phyloP scores from a whole-genome alignment of 1,284 basidiomycete species.

The Cryptococcus jaspeensis region DNA sequence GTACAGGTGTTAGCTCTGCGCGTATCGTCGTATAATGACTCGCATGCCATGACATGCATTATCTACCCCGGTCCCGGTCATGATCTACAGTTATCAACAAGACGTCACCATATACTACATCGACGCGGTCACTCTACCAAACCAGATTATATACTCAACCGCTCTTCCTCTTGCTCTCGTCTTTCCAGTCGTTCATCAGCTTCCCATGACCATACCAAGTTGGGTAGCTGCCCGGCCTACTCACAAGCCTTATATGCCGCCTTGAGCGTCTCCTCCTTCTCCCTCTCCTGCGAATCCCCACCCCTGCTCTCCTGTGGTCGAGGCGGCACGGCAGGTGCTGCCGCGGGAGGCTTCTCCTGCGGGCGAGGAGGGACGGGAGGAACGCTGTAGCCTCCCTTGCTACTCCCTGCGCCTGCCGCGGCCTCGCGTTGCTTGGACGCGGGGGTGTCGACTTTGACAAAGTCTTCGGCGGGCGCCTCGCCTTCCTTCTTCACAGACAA shows the following conservation, averaged over 20 bases:
- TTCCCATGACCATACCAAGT: neutral
- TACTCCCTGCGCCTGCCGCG: neutral
- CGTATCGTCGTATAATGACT: neutral
- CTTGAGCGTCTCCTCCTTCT: slow-evolving; percentile 26
- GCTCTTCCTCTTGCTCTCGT: slow-evolving; percentile 13
- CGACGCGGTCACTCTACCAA: neutral
- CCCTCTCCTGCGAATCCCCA: slow-evolving; percentile 4
- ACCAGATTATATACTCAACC: neutral
- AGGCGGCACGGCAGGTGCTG: slow-evolving; percentile 15
- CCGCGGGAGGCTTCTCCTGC: neutral
- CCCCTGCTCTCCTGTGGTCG: slow-evolving; percentile 6
- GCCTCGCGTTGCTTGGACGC: slow-evolving; percentile 51
- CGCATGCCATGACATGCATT: neutral
- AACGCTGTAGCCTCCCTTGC: too few species aligned
- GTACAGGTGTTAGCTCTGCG: neutral
- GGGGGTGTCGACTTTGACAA: slow-evolving; percentile 74
- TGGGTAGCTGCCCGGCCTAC: slow-evolving; percentile 4
- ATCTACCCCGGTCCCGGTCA: neutral
- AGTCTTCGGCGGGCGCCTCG: slow-evolving; percentile 59
- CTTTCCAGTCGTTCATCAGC: neutral
- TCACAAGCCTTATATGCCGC: slow-evolving; percentile 40
- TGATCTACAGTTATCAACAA: neutral
- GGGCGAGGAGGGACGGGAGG: slow-evolving; percentile 15
- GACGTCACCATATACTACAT: neutral
- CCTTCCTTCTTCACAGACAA: slow-evolving; percentile 65